A percentile compares a stretch with the other conserved stretches of the same genome.
Conservation (phyloP, 2,329 filamentous ascomycete species). For the Penicillium vulpinum region DNA sequence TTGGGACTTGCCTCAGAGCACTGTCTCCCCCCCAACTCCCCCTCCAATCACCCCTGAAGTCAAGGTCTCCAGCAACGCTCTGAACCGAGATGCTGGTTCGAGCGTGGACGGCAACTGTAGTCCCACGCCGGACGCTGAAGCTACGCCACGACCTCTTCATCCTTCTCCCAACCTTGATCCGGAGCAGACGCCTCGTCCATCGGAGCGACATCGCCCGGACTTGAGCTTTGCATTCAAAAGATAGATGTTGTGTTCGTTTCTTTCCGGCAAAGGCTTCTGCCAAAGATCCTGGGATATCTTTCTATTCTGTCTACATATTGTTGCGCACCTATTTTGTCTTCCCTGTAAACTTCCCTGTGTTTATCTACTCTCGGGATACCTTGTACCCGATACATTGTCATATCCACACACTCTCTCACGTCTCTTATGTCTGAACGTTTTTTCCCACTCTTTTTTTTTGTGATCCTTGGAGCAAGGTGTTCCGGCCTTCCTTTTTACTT, state of each 20-base stretch:
- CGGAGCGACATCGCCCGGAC: constrained; percentile 24
- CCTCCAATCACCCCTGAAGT: constrained; percentile 25
- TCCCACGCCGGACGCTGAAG: constrained; percentile 32
- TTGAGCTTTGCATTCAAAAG: constrained; percentile 8
- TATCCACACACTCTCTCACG: constrained; percentile 21
- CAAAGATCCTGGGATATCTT: constrained; percentile 4
- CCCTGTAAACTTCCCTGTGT: constrained; percentile 19
- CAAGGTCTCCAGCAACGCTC: constrained; percentile 7
- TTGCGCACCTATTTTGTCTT: constrained; percentile 15
- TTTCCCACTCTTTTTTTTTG: no score
- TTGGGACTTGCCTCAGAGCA: constrained; percentile 15
- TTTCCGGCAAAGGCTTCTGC: background rate
- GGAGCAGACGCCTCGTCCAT: constrained; percentile 29
- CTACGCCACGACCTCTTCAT: constrained; percentile 36
- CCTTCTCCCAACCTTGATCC: constrained; percentile 29
- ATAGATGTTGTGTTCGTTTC: constrained; percentile 2
- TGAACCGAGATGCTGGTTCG: constrained; percentile 11
- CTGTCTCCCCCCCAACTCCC: constrained; percentile 15
- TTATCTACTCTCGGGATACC: constrained; percentile 4
- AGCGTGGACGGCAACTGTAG: constrained; percentile 21
- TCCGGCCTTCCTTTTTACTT: constrained; percentile 10
- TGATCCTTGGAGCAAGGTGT: constrained; percentile 21
- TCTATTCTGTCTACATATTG: constrained; percentile 17
- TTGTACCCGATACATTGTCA: constrained; percentile 17
- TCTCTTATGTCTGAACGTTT: constrained; percentile 28